A percentile compares a stretch with the other conserved stretches of the same genome.
These are phyloP conservation scores for Mortierella sp. DNA, from an alignment of 371 early-diverging fungal genomes.

Conservation along the genomic window DNA sequence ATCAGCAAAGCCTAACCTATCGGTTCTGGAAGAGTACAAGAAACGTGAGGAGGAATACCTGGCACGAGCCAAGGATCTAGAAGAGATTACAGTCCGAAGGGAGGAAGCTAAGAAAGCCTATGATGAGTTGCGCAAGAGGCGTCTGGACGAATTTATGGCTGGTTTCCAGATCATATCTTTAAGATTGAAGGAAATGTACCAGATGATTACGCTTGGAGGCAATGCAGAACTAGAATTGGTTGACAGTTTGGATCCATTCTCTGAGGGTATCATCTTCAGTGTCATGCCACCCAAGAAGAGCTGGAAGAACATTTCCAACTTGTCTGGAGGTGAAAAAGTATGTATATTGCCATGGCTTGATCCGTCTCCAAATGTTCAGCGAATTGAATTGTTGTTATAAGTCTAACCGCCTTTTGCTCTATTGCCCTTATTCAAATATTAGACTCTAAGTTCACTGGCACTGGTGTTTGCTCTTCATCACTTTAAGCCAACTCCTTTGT, in stretches of 20 bases:
- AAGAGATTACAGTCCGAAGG: slow-evolving; percentile 76
- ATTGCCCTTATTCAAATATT: slow-evolving; percentile 5
- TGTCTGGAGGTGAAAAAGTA: slow-evolving; percentile 99
- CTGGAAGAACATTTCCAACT: slow-evolving; percentile 99
- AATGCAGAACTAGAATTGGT: slow-evolving; percentile 99
- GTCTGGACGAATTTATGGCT: slow-evolving; percentile 96
- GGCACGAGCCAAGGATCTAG: slow-evolving; percentile 80
- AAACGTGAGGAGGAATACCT: slow-evolving; percentile 82
- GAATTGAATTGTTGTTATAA: neutral
- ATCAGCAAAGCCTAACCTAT: slow-evolving; percentile 87
- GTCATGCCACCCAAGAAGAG: slow-evolving; percentile 99
- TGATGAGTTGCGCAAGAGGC: slow-evolving; percentile 83
- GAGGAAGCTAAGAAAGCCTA: slow-evolving; percentile 81
- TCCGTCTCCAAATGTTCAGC: too few relatives aligned
- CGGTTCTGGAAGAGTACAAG: slow-evolving; percentile 90
- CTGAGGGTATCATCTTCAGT: slow-evolving; percentile 98
- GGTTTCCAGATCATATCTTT: slow-evolving; percentile 96
- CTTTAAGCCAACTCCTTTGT: slow-evolving; percentile 99
- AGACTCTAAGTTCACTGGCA: slow-evolving; percentile 98
- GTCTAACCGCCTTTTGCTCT: neutral
- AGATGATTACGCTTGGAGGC: slow-evolving; percentile 99
- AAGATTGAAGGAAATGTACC: slow-evolving; percentile 99
- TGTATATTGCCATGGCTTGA: neutral
- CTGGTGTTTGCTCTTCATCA: slow-evolving; percentile 99
- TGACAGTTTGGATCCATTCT: slow-evolving; percentile 99